Percentiles rank a stretch among this genome's conserved stretches.
Conservation (phyloP, 2,329 filamentous ascomycete genomes). For the Ophiobolus disseminans region DNA sequence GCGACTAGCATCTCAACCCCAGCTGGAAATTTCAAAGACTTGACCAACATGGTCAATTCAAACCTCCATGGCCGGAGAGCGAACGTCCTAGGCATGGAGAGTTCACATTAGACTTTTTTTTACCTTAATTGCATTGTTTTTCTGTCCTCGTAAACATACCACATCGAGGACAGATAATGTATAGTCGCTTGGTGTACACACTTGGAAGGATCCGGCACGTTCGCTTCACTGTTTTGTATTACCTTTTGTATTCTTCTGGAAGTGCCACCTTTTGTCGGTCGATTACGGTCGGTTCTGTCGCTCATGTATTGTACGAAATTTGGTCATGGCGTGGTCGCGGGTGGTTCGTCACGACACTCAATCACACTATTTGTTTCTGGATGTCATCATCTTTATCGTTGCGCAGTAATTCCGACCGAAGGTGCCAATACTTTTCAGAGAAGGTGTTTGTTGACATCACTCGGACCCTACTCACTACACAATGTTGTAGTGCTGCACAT, state of each 20-base stretch:
- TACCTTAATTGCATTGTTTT: background rate
- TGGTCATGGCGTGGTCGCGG: slow-evolving; percentile 26
- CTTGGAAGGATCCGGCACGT: slow-evolving; percentile 15
- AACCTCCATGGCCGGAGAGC: slow-evolving; percentile 55
- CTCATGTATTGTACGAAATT: slow-evolving; percentile 33
- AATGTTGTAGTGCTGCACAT: no score
- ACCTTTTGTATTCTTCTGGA: slow-evolving; percentile 23
- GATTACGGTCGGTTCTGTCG: slow-evolving; percentile 16
- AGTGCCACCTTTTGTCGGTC: slow-evolving; percentile 9
- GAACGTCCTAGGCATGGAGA: slow-evolving; percentile 56
- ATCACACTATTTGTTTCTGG: slow-evolving; percentile 4
- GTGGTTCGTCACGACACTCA: slow-evolving; percentile 32
- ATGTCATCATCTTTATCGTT: background rate
- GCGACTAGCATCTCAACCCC: slow-evolving; percentile 47
- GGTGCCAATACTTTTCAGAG: no score
- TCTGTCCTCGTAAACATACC: slow-evolving; percentile 21
- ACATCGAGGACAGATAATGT: slow-evolving; percentile 40
- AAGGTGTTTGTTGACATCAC: no score
- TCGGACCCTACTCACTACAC: no score
- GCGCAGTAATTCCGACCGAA: no score
- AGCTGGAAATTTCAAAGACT: slow-evolving; percentile 52
- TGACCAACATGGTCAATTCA: slow-evolving; percentile 55
- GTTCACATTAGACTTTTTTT: slow-evolving; percentile 42
- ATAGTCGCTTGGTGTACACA: slow-evolving; percentile 35
- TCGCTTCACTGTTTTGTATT: slow-evolving; percentile 37